phyloP scores from a whole-genome alignment of 73 alveolate species.

The Paramecium tetraurelia region DNA sequence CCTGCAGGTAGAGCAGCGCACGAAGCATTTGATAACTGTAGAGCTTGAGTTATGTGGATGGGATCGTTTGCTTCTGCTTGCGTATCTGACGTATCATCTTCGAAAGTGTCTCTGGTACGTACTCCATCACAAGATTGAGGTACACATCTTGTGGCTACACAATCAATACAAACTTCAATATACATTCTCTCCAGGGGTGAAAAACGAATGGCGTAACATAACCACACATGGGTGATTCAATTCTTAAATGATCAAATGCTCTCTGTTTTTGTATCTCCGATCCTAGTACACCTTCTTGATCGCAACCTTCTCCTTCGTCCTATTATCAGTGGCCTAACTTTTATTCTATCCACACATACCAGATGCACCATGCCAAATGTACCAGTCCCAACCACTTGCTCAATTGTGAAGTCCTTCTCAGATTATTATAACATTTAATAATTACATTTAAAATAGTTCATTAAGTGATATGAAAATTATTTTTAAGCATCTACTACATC shows the following conservation, averaged over 20 bases:
- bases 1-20: conserved; percentile 80
- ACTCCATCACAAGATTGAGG: conserved; percentile 90
- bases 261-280: conserved; percentile 89
- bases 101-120: conserved; percentile 86
- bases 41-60: conserved; percentile 76
- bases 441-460: neutral
- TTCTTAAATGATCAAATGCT: conserved; percentile 84
- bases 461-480: neutral
- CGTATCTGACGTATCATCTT: conserved; percentile 73
- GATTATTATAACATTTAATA: conserved; percentile 7
- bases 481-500: neutral
- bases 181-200: conserved; percentile 79
- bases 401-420: neutral
- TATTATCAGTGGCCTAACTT: conserved; percentile 70
- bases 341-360: conserved; percentile 52
- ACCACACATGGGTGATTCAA: conserved; percentile 85
- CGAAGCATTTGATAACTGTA: conserved; percentile 89
- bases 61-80: conserved; percentile 73
- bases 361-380: conserved; percentile 90
- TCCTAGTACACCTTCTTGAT: conserved; percentile 83
- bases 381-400: conserved; percentile 85
- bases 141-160: conserved; percentile 74
- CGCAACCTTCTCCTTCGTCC: conserved; percentile 83
- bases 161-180: neutral
- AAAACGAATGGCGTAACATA: conserved; percentile 78